A percentile compares a stretch with the other conserved stretches of the same genome.
Evolutionary conservation across 2,329 filamentous ascomycete species (phyloP).

Genomic region (Whalleya microplaca): DNA sequence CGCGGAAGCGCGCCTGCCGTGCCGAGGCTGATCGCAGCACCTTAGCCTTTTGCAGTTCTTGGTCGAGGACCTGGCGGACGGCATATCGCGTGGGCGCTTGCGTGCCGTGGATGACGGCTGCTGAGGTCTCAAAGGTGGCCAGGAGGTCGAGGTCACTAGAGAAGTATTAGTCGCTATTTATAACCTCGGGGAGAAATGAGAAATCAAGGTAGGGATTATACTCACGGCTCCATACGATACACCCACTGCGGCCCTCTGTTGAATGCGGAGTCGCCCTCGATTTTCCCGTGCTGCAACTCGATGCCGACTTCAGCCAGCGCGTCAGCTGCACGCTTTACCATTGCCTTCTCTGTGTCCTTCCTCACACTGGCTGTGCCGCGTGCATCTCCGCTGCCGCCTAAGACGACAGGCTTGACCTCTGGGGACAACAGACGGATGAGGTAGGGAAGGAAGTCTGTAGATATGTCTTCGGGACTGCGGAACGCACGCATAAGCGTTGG

Average conservation of each 20-base stretch:
- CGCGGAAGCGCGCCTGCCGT: slow-evolving; percentile 66
- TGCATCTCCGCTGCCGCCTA: slow-evolving; percentile 69
- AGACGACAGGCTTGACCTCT: slow-evolving; percentile 86
- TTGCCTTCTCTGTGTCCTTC: slow-evolving; percentile 79
- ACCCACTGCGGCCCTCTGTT: slow-evolving; percentile 73
- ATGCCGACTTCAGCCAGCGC: slow-evolving; percentile 85
- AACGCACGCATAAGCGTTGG: slow-evolving; percentile 76
- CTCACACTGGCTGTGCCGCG: slow-evolving; percentile 80
- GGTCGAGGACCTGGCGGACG: slow-evolving; percentile 88
- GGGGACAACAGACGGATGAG: slow-evolving; percentile 83
- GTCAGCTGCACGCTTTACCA: slow-evolving; percentile 78
- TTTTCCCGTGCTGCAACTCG: slow-evolving; percentile 75
- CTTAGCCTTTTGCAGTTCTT: slow-evolving; percentile 80
- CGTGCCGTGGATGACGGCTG: slow-evolving; percentile 55
- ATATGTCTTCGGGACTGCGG: slow-evolving; percentile 75
- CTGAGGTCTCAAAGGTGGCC: slow-evolving; percentile 71
- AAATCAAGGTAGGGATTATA: slow-evolving; percentile 32
- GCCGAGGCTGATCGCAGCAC: slow-evolving; percentile 67
- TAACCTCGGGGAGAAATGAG: neutral
- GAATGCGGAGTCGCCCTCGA: slow-evolving; percentile 69
- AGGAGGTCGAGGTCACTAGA: slow-evolving; percentile 74
- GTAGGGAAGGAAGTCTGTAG: slow-evolving; percentile 83
- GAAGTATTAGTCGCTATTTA: slow-evolving; percentile 8
- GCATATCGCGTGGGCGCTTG: slow-evolving; percentile 84
- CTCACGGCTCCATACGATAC: slow-evolving; percentile 93